phyloP scores from a whole-genome alignment of 192 early-diverging fungal genomes.

The Backusella sp. region DNA sequence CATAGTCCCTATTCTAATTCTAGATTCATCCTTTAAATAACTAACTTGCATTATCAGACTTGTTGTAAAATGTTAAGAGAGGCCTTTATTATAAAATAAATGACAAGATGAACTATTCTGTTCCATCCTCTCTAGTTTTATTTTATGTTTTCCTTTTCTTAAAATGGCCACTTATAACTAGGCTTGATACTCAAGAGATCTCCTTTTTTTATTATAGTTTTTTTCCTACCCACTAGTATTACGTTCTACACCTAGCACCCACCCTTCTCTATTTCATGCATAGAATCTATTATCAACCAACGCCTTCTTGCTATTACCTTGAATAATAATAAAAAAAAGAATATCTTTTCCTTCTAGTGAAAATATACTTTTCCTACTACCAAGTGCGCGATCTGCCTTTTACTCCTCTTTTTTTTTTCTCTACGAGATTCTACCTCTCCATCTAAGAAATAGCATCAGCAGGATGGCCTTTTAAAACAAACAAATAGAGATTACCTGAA shows the following conservation, averaged over 20 bases:
- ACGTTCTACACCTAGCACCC: neutral
- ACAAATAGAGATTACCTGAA: neutral
- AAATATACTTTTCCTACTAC: neutral
- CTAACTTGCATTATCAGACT: neutral
- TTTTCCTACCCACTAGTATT: neutral
- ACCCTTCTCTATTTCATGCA: neutral
- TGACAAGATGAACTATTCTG: neutral
- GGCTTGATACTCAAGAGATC: neutral
- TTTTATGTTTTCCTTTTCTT: neutral
- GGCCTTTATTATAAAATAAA: neutral
- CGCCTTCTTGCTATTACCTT: neutral
- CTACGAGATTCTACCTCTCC: neutral
- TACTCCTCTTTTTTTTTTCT: neutral
- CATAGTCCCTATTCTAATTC: neutral
- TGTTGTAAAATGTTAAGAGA: neutral
- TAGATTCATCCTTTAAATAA: neutral
- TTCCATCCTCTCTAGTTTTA: too few species aligned
- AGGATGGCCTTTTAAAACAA: neutral
- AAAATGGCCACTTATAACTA: neutral
- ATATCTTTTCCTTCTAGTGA: neutral
- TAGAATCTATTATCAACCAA: neutral
- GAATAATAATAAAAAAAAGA: too few species aligned
- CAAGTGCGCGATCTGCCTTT: too few species aligned
- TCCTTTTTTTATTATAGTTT: neutral
- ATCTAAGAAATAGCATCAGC: neutral